Evolutionary conservation across 768 basidiomycete genomes (phyloP), one percentile per base, ranked within the genome.

Genomic region (Boletus tylopilopsis): DNA sequence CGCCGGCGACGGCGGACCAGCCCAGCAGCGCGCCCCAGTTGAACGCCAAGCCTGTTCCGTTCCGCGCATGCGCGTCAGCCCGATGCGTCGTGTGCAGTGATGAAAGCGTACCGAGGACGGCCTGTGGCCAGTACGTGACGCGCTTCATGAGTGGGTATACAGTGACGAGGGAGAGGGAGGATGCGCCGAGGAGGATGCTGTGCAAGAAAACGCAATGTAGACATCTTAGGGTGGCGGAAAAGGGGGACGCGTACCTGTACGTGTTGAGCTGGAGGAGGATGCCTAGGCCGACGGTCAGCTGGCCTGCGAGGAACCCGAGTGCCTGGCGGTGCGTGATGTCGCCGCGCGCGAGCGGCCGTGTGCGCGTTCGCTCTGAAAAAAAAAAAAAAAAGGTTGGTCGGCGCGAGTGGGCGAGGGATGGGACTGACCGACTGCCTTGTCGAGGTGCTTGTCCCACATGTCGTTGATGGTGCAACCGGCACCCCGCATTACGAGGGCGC

Each of bases 391-490:
- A 18, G 19, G 11, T 16, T 7, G 33, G 33, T 18, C 11, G 27
- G 50, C 39, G 21, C 24, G 21, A 22, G 30, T 23, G 16, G 42
- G 22, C 21, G 25, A 12, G 35, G n/a, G 27, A 18, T 11, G 23
- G 13, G 12, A 49, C 68, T 51, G 62, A 94, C 94, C 93, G 42
- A 98, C 96, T 33, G 85, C 84, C 63, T 82, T 84, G 75, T 99
- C 96, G 38, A 96, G 80, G 53, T 90, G 83, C 55, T 77, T 78
- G 69, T 99, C 96, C 95, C 96, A 98, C 84, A 99, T 84, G 64
- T 99, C 96, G 66, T 99, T 99, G 59, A 99, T 95, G 3, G 92
- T 97, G 69, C 96, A 99, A 4, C 96, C 96, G 19, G 96, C 96
- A 6, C 95, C 92, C 18, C 96, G 84, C 96, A 99, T 99, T 43